These are phyloP conservation scores for Endocalyx cinctus DNA, from an alignment of 2,329 filamentous ascomycete genomes.

Conservation along the genomic window DNA sequence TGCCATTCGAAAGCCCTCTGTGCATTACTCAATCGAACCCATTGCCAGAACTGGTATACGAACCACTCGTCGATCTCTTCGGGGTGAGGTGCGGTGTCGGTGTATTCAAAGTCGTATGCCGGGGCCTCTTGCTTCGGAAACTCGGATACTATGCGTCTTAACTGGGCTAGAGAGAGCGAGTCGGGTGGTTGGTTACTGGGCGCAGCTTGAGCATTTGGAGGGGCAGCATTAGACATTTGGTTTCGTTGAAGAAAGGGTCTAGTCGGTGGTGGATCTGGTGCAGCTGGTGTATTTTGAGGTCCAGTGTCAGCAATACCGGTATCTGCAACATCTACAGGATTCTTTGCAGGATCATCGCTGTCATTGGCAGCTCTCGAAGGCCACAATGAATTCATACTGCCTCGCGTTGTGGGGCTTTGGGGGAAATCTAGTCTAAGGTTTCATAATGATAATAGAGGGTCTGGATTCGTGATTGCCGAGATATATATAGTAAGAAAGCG, in stretches of 20 bases:
- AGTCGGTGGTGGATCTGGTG: conserved; percentile 12
- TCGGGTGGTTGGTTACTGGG: conserved; percentile 45
- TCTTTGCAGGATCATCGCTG: conserved; percentile 23
- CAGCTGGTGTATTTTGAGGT: conserved; percentile 12
- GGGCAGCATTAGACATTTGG: conserved; percentile 22
- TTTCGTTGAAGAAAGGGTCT: conserved; percentile 28
- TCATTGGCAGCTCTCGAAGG: conserved; percentile 32
- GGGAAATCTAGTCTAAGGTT: background rate
- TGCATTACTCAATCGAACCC: conserved; percentile 69
- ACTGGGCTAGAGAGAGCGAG: conserved; percentile 70
- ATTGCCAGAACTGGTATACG: conserved; percentile 82
- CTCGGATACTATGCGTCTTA: conserved; percentile 69
- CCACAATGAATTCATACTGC: conserved; percentile 43
- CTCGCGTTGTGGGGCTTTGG: conserved; percentile 1
- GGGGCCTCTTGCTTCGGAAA: conserved; percentile 64
- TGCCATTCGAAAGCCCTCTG: conserved; percentile 73
- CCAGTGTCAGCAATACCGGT: conserved; percentile 26
- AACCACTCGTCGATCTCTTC: conserved; percentile 99
- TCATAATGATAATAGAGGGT: background rate
- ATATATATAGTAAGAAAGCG: too few relatives aligned
- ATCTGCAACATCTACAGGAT: conserved; percentile 25
- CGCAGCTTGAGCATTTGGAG: conserved; percentile 22
- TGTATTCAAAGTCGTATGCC: conserved; percentile 82
- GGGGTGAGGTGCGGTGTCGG: conserved; percentile 67
- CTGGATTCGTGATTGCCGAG: too few relatives aligned